Percentiles rank a stretch among this genome's conserved stretches.
Conservation (phyloP, 2,329 filamentous ascomycete genomes). For the Zymoseptoria brevis region DNA sequence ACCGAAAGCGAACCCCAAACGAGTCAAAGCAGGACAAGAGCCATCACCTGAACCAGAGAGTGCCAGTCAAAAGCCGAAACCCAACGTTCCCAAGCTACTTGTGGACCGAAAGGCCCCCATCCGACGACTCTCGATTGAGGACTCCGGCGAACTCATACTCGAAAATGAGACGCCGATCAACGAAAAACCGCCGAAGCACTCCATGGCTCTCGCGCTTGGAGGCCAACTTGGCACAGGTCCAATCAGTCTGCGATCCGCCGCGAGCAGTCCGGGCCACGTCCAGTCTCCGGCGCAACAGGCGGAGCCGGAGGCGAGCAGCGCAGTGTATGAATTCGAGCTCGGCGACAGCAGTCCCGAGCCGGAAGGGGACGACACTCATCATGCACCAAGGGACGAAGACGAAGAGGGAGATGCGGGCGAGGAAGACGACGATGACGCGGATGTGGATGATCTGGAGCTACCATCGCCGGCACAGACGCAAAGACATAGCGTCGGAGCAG, state of each 20-base stretch:
- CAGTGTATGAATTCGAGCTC: conserved; percentile 26
- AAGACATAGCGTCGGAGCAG: conserved; percentile 16
- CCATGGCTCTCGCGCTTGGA: conserved; percentile 24
- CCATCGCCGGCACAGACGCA: conserved; percentile 24
- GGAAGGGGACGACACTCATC: conserved; percentile 17
- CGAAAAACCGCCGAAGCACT: conserved; percentile 17
- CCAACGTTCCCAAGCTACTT: conserved; percentile 18
- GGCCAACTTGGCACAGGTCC: conserved; percentile 32
- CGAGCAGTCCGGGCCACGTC: conserved; percentile 28
- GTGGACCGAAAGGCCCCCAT: conserved; percentile 26
- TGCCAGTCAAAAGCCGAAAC: conserved; percentile 6
- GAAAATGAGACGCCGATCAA: conserved; percentile 25
- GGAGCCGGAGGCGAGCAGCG: conserved; percentile 9
- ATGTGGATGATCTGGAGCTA: conserved; percentile 27
- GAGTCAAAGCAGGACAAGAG: conserved; percentile 22
- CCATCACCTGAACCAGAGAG: conserved; percentile 7
- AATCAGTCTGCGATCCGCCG: conserved; percentile 37
- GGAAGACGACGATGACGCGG: conserved; percentile 27
- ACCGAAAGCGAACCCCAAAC: conserved; percentile 19
- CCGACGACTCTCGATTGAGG: conserved; percentile 19
- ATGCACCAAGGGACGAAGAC: conserved; percentile 18
- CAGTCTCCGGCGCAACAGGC: conserved; percentile 13
- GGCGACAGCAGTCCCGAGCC: conserved; percentile 15
- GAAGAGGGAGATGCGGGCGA: conserved; percentile 32
- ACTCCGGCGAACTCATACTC: conserved; percentile 29